These are phyloP conservation scores for Aspergillus alliaceus DNA, from an alignment of 2,329 filamentous ascomycete genomes.

Conservation along the genomic window DNA sequence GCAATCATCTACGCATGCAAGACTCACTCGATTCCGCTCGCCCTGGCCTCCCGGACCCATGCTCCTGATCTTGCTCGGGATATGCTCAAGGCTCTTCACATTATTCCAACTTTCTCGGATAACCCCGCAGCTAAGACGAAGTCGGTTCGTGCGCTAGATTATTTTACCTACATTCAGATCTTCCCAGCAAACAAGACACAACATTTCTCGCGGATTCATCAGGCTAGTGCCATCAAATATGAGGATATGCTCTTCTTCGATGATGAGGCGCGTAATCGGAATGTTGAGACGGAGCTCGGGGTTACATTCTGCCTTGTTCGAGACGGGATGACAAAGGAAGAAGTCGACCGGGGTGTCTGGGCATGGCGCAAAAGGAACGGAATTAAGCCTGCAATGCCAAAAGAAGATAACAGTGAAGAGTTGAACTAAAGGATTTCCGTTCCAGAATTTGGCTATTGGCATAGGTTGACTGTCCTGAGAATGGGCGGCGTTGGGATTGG, in stretches of 20 bases:
- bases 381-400: constrained; percentile 28
- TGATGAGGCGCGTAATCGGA: constrained; percentile 81
- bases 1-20: constrained; percentile 64
- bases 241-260: constrained; percentile 96
- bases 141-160: constrained; percentile 50
- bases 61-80: constrained; percentile 78
- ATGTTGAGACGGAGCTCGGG: constrained; percentile 72
- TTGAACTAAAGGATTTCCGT: constrained; percentile 1
- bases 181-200: constrained; percentile 78
- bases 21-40: constrained; percentile 58
- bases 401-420: constrained; percentile 8
- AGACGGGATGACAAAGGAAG: constrained; percentile 73
- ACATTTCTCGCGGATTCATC: constrained; percentile 75
- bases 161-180: constrained; percentile 61
- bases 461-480: background rate
- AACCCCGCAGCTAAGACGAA: constrained; percentile 45
- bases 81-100: constrained; percentile 73
- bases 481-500: constrained; percentile 9
- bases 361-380: constrained; percentile 77
- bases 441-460: background rate
- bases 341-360: constrained; percentile 75
- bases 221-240: constrained; percentile 68
- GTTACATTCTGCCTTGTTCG: constrained; percentile 81
- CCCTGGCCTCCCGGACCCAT: constrained; percentile 76
- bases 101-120: constrained; percentile 49